These are phyloP conservation scores for Taphrina populina DNA, from an alignment of 1,139 yeast genomes.

Conservation along the genomic window DNA sequence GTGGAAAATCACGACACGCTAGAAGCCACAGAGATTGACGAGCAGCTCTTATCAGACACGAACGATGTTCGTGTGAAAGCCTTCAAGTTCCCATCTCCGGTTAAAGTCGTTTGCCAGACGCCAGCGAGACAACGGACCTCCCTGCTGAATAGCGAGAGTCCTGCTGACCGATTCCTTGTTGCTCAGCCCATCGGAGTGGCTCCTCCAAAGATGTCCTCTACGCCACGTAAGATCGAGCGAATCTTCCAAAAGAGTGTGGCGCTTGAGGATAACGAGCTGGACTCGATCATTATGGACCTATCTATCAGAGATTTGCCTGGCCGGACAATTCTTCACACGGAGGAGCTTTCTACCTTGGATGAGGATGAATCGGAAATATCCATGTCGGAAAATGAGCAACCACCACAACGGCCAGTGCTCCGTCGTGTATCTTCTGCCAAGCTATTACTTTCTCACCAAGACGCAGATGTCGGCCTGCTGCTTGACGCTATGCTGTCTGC, in stretches of 20 bases:
- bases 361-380: slow-evolving; percentile 1
- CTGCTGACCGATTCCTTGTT: not conserved
- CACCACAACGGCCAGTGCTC: not conserved
- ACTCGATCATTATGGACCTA: slow-evolving; percentile 22
- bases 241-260: slow-evolving; percentile 28
- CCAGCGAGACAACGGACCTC: slow-evolving; percentile 15
- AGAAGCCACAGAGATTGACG: not conserved
- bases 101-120: slow-evolving; percentile 12
- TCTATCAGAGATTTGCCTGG: slow-evolving; percentile 1
- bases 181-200: not conserved
- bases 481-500: slow-evolving; percentile 29
- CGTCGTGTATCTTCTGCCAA: slow-evolving; percentile 8
- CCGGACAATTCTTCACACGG: not conserved
- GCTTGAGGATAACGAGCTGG: slow-evolving; percentile 20
- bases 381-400: slow-evolving; percentile 1
- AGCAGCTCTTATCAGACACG: not conserved
- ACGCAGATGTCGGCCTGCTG: slow-evolving; percentile 25
- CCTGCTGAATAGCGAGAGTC: slow-evolving; percentile 15
- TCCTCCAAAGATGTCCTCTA: slow-evolving; percentile 1
- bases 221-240: slow-evolving; percentile 15
- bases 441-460: slow-evolving; percentile 20
- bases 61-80: slow-evolving; percentile 24
- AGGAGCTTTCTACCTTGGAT: not conserved
- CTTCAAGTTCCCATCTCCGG: slow-evolving; percentile 26
- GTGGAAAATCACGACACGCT: not conserved